These are phyloP conservation scores for Adiantum capillusveneris DNA, from an alignment of 75 land plant species.

Conservation along the genomic window DNA sequence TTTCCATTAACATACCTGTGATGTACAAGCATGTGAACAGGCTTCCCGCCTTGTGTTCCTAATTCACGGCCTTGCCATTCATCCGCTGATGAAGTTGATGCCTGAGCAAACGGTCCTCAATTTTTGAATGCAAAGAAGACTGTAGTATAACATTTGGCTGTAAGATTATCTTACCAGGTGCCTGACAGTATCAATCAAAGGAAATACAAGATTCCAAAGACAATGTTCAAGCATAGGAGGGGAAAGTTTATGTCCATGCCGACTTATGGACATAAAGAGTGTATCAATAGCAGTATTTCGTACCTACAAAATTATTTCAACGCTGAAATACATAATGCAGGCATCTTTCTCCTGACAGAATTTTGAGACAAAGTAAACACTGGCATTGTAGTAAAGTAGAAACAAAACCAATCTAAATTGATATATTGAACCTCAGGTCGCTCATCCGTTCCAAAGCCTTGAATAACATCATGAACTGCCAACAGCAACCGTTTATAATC, in stretches of 20 bases:
- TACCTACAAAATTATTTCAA: slow-evolving; percentile 53
- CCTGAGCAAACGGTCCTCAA: slow-evolving; percentile 29
- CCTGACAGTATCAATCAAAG: slow-evolving; percentile 63
- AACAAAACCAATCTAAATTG: neutral
- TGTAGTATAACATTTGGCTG: no score
- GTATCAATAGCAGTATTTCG: slow-evolving; percentile 88
- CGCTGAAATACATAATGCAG: no score
- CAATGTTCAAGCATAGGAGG: slow-evolving; percentile 83
- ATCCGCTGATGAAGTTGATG: slow-evolving; percentile 88
- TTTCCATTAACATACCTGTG: slow-evolving; percentile 50
- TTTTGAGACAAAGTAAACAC: no score
- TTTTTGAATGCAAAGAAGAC: no score
- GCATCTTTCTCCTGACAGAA: no score
- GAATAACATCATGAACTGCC: slow-evolving; percentile 77
- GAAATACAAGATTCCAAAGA: slow-evolving; percentile 86
- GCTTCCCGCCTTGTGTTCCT: slow-evolving; percentile 85
- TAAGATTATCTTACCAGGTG: slow-evolving; percentile 47
- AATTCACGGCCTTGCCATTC: slow-evolving; percentile 96
- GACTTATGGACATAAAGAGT: slow-evolving; percentile 87
- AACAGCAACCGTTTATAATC: slow-evolving; percentile 61
- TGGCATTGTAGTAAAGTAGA: no score
- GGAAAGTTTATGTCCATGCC: slow-evolving; percentile 92
- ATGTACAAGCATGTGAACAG: slow-evolving; percentile 99
- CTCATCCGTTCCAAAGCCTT: slow-evolving; percentile 83
- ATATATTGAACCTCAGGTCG: slow-evolving; percentile 83